Evolutionary conservation across 495 filamentous ascomycete genomes (phyloP), one percentile per base, ranked within the genome.

Genomic region (Glonium stellatum): DNA sequence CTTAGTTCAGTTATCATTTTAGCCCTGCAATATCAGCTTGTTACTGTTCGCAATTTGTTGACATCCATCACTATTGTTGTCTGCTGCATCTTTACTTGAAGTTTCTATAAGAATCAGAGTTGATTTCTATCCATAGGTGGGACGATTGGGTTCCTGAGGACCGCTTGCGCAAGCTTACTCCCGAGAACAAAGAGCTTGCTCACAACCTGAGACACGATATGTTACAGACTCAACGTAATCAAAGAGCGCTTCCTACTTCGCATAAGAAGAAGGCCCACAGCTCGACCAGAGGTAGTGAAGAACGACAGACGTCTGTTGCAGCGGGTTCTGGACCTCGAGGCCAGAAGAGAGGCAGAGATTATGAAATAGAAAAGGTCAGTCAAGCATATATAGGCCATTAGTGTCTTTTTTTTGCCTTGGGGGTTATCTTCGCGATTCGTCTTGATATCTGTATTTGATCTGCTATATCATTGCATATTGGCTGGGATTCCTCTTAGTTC

Each of bases 71-170:
- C 18, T 18, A 19, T 27, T 18, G 44, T 36, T 15, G 22, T 54
- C 25, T 21, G 27, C n/a, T n/a, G 5, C 60, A 53, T 35, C 8
- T 19, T 39, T 34, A 39, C 4, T 25, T 35, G 37, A 5, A 9
- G 34, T 22, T 35, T 55, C n/a, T 54, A 55, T 63, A 19, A 60
- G 37, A 60, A 36, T 49, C 4, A 4, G 2, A 31, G 27, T 31
- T 31, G 27, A 31, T 6, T 31, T 31, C 27, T 31, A 6, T 23
- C 23, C 15, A 22, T 64, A 89, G 88, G 48, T 98, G 93, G 93
- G 93, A 98, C 77, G 93, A 98, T 78, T 97, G 92, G 91, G 93
- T 97, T 41, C 84, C 89, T 9, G 85, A 92, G 72, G 93, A 97
- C 72, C 90, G 93, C 55, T 84, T 98, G 13, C 85, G 92, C 58